A percentile compares a stretch with the other conserved stretches of the same genome.
These are phyloP conservation scores for Emmonsiellopsis sp. DNA, from an alignment of 2,329 filamentous ascomycete species.

Conservation along the genomic window DNA sequence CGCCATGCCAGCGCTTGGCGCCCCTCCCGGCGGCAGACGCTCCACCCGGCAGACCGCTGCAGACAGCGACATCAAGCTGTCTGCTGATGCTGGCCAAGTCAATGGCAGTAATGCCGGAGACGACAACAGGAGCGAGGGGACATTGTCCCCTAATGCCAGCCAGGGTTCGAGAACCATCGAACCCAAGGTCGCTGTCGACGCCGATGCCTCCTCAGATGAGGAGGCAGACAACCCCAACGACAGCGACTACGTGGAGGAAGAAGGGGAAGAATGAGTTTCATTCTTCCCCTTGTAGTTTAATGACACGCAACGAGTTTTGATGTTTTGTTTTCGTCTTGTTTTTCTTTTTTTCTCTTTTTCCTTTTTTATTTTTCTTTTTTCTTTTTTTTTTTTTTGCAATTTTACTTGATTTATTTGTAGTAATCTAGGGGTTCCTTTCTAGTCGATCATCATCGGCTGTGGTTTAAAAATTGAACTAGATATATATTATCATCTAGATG, in stretches of 20 bases:
- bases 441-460: too few relatives aligned
- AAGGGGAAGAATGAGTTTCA: too few relatives aligned
- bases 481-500: too few relatives aligned
- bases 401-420: too few relatives aligned
- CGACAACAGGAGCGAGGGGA: not conserved
- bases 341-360: too few relatives aligned
- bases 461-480: too few relatives aligned
- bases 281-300: too few relatives aligned
- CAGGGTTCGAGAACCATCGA: not conserved
- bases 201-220: not conserved
- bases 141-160: not conserved
- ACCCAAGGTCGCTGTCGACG: not conserved
- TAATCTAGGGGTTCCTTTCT: too few relatives aligned
- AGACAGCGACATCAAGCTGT: not conserved
- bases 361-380: too few relatives aligned
- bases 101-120: not conserved
- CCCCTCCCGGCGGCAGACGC: not conserved
- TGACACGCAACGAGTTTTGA: too few relatives aligned
- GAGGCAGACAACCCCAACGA: not conserved
- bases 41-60: not conserved
- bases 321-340: too few relatives aligned
- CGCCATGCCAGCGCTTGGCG: not conserved
- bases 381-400: too few relatives aligned
- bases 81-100: not conserved
- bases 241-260: conserved; percentile 2